Evolutionary conservation across 1,284 basidiomycete genomes (phyloP), one percentile per base, ranked within the genome.

Genomic region (Tylopilus orsonianus): DNA sequence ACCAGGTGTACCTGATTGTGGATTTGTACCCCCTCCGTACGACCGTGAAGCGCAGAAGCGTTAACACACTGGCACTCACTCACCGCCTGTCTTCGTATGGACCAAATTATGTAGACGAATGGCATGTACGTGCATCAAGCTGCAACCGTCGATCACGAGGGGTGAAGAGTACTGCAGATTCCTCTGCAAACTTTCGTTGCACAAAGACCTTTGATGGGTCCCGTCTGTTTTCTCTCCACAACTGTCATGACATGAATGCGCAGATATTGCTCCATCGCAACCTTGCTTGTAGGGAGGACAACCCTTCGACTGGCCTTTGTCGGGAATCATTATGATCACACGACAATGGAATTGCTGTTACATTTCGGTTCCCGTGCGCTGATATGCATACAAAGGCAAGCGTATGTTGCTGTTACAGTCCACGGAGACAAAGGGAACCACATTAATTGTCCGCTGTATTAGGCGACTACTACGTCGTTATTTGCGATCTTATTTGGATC

Each of bases 1-100:
- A 22, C 10, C 26, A 13, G n/a, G 27, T 18, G 40, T 58, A 35
- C 44, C 45, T 58, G 55, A 60, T 62, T 16, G 57, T 34, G 52
- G 10, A 26, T 26, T 26, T 10, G 26, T 10, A 26, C 6, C 10
- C 26, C 26, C n/a, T n/a, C n/a, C n/a, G n/a, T n/a, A 26, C 10
- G 26, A 10, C 10, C 26, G 10, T 10, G 10, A 6, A 10, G 26
- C 26, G 10, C 26, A n/a, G 6, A 5, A 26, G 10, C 26, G 10
- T 10, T 5, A 26, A 26, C 26, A 26, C 26, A 5, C 26, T 26
- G 10, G 26, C 26, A 26, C 10, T n/a, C n/a, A n/a, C n/a, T n/a
- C n/a, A n/a, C n/a, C n/a, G n/a, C n/a, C n/a, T n/a, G n/a, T n/a
- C n/a, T n/a, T n/a, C n/a, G 33, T 8, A 14, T 12, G 9, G 24